Evolutionary conservation across 768 basidiomycete genomes (phyloP), one percentile per base, ranked within the genome.

Genomic region (Mycena vulgaris): DNA sequence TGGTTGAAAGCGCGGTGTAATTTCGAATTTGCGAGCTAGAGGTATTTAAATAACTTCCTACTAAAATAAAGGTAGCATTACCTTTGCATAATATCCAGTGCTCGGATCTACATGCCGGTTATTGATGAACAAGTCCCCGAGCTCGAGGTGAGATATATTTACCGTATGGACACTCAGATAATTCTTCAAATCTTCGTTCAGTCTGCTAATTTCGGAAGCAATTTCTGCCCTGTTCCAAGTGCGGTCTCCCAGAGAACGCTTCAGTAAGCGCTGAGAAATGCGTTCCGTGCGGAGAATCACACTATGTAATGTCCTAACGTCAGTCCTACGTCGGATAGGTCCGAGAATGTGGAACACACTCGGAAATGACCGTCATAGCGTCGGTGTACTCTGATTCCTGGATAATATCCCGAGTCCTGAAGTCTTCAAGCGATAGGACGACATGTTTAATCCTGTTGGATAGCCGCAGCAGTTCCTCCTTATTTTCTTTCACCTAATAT

Each of bases 211-310:
- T 30, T 56, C 53, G 5, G n/a, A 35, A 13, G 35, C 33, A 56
- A 37, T 56, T 37, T 56, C 33, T 6, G 6, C 5, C 14, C 35
- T 23, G 23, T 37, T 56, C 35, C 53, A 37, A 16, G 53, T 56
- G 35, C 53, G 53, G n/a, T 56, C 53, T 7, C 53, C 53, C 19
- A 56, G 53, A 56, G 33, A 56, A 16, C 33, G 53, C n/a, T 56
- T 56, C 35, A 56, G 31, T n/a, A 56, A 37, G n/a, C 35, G 33
- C n/a, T 56, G 33, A 33, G 31, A 19, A 19, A 37, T 21, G 33
- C 53, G 11, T 37, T 37, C 35, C 8, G 33, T 37, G 35, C 35
- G 35, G 2, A 37, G 21, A 37, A 56, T 37, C 21, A 37, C 14
- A 30, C 23, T 56, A 5, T 2, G 19, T 5, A 8, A 21, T 16